Evolutionary conservation across 2,329 filamentous ascomycete genomes (phyloP).

Genomic region (Colletotrichum costaricense): DNA sequence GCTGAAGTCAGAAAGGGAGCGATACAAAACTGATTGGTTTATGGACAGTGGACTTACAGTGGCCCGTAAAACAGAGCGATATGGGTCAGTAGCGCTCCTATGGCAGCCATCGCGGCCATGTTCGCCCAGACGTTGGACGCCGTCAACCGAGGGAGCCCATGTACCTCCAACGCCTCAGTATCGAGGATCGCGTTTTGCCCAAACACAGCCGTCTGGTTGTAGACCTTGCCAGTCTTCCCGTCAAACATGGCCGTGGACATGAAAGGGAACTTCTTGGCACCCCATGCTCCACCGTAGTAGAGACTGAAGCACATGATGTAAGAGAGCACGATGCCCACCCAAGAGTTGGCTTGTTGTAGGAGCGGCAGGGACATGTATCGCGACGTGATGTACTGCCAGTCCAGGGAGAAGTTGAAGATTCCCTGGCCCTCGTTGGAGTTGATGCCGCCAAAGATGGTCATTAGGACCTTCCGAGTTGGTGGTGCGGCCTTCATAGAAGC

Average conservation of each 20-base stretch:
- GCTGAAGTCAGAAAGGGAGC: background rate
- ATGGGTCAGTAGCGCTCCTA: conserved; percentile 47
- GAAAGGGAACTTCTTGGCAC: conserved; percentile 39
- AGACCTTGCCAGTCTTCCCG: conserved; percentile 45
- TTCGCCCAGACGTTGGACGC: conserved; percentile 54
- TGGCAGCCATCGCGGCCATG: conserved; percentile 57
- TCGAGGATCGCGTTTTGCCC: conserved; percentile 38
- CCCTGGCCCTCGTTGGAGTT: conserved; percentile 51
- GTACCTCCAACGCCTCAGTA: conserved; percentile 40
- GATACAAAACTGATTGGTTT: rapidly evolving
- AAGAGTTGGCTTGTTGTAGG: conserved; percentile 46
- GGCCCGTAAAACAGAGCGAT: conserved; percentile 47
- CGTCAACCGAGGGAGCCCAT: conserved; percentile 53
- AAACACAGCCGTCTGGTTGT: conserved; percentile 56
- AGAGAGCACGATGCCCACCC: conserved; percentile 51
- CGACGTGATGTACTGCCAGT: conserved; percentile 55
- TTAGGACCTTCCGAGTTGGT: conserved; percentile 50
- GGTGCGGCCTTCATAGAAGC: conserved; percentile 39
- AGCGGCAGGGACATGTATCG: conserved; percentile 33
- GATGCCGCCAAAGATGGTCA: conserved; percentile 62
- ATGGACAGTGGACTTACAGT: conserved; percentile 1
- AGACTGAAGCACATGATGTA: conserved; percentile 51
- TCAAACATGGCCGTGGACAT: conserved; percentile 52
- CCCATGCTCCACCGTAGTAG: conserved; percentile 54
- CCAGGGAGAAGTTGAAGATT: conserved; percentile 51